A percentile compares a stretch with the other conserved stretches of the same genome.
Conservation (phyloP, 352 stramenopile species). For the Phytophthora citricola region DNA sequence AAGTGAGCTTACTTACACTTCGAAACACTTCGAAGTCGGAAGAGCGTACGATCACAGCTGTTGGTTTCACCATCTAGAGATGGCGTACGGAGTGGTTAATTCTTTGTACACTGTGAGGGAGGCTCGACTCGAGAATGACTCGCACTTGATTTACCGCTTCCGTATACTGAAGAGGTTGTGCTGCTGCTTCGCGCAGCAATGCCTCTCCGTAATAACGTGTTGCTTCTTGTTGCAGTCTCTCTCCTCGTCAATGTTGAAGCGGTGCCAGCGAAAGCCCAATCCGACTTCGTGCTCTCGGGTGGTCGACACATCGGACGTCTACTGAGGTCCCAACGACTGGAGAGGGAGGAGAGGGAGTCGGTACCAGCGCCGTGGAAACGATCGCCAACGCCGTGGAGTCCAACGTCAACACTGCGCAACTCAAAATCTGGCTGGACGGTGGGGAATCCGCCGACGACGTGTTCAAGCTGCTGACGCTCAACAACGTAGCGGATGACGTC, state of each 20-base stretch:
- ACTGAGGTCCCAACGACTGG: not conserved
- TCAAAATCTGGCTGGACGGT: not conserved
- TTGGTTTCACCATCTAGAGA: not conserved
- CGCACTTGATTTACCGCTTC: not conserved
- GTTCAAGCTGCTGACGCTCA: not conserved
- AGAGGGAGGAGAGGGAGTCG: not conserved
- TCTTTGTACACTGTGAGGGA: not conserved
- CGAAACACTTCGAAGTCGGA: too few relatives aligned
- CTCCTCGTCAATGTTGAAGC: not conserved
- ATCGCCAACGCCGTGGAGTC: not conserved
- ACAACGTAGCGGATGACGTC: not conserved
- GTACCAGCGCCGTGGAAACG: not conserved
- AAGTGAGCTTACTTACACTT: too few relatives aligned
- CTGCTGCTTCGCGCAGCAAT: not conserved
- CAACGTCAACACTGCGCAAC: not conserved
- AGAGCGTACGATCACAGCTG: not conserved
- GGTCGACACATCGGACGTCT: not conserved
- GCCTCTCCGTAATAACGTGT: not conserved
- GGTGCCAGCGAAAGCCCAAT: not conserved
- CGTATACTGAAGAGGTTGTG: not conserved
- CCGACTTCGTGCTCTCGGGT: not conserved
- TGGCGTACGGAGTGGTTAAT: not conserved
- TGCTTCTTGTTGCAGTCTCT: not conserved
- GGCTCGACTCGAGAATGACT: not conserved
- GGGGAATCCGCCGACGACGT: constrained; percentile 1